Evolutionary conservation across 169 alveolate genomes (phyloP), one percentile per base, ranked within the genome.

Genomic region (Amoebophrya sp.): DNA sequence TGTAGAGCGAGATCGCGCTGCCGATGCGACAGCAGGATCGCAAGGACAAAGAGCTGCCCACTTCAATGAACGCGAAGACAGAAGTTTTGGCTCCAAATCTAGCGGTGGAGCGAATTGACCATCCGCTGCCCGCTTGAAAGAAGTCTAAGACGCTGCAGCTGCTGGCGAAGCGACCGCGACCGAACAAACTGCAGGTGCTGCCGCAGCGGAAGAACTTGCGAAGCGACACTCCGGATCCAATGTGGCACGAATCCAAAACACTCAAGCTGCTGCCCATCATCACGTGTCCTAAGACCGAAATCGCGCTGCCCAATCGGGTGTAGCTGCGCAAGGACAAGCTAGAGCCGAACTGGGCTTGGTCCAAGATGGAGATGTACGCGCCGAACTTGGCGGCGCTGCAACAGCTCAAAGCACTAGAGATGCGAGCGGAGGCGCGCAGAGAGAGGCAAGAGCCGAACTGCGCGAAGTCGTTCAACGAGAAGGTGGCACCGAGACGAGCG

Each of bases 161-260:
- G 90, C 40, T 89, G 47, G 54, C 90, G 18, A 89, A 12, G 24
- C 40, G 34, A 0, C n/a, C 12, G 41, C n/a, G 33, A 2, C 90
- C 90, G 40, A 34, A 89, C 24, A 36, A 26, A 10, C 54, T 36
- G 34, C 33, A 33, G 41, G n/a, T 2, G 47, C 90, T 89, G 41
- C 90, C 90, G n/a, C 33, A 29, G 53, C 90, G 90, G 41, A 36
- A 14, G 90, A 26, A 33, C n/a, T 36, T 14, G 29, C 90, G 90
- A 1, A 89, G 29, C 12, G 90, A 89, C 40, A 89, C 24, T 36
- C 53, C 18, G 53, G 90, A 89, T 0, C 90, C 90, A 29, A 89
- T 36, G 41, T 33, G 40, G 90, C 54, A 0, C 6, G 18, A 41
- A 33, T 40, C 55, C 54, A 89, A 39, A 29, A 89, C 65, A 10